Evolutionary conservation across 1,284 basidiomycete species (phyloP), one percentile per base, ranked within the genome.

Genomic region (Rhodotorula sp.): DNA sequence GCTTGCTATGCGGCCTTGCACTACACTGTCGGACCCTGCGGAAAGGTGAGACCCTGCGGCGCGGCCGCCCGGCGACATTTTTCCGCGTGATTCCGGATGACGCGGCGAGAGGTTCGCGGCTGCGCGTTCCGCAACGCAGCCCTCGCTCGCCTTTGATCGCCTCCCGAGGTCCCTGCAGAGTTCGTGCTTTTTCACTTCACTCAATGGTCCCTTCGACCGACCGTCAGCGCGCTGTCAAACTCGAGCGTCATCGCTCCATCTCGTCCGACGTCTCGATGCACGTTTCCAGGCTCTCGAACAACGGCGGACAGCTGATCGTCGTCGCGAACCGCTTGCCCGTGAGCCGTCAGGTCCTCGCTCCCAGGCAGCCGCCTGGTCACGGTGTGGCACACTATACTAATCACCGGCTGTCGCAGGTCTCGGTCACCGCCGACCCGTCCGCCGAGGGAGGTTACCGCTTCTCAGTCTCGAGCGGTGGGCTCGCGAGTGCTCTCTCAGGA

Each of bases 401-500:
- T 42, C 37, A 33, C 37, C 8, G 12, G 37, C 37, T 42, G 37
- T 42, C 37, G 37, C 37, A 42, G 37, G 37, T 42, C 37, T 62
- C 51, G 24, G 63, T 75, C 64, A 71, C 68, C 15, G 61, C 67
- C 4, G 74, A 75, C 51, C 42, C 64, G 8, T 44, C n/a, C 10
- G 69, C 67, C 14, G 71, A 71, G 60, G 74, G 74, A 30, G 74
- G 74, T 26, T 96, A 94, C 82, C 89, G 93, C 82, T 96, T 79
- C 71, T 70, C 66, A 84, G 95, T 95, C 91, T 94, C 91, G 66
- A 94, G 91, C 2, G 94, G 94, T 58, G 94, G 94, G 65, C 89
- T 97, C 69, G 94, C 96, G 72, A 94, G 91, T 65, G 94, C 94
- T 61, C 87, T 97, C 70, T 91, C 90, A 22, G 94, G 94, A 60